These are phyloP conservation scores for Achaetomiella virescens DNA, from an alignment of 495 filamentous ascomycete genomes.

Conservation along the genomic window DNA sequence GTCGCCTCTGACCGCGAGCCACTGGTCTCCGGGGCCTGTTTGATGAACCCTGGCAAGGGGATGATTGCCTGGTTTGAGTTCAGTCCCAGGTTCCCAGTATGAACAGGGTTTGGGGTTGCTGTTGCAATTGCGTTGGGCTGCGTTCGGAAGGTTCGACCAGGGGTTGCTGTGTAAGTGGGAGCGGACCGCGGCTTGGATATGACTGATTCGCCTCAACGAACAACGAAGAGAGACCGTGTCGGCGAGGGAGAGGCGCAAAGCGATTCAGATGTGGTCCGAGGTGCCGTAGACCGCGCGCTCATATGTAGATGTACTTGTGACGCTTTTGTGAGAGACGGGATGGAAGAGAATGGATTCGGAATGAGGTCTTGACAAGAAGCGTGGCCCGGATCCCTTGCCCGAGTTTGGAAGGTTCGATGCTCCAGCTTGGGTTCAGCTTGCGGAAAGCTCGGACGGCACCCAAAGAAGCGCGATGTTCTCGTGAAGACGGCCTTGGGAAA, in stretches of 20 bases:
- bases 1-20: neutral
- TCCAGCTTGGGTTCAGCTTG: no score
- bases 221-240: neutral
- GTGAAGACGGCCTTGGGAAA: no score
- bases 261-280: neutral
- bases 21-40: neutral
- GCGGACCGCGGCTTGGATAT: slow-evolving; percentile 4
- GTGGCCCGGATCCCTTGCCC: no score
- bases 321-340: no score
- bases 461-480: no score
- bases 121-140: slow-evolving; percentile 5
- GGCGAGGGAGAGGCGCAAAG: no score
- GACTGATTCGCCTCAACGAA: slow-evolving; percentile 5
- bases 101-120: neutral
- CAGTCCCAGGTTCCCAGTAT: neutral
- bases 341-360: no score
- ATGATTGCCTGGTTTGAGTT: neutral
- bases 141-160: slow-evolving; percentile 11
- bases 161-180: slow-evolving; percentile 11
- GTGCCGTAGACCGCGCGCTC: no score
- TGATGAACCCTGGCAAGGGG: neutral
- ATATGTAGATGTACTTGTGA: no score
- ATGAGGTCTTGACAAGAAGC: no score
- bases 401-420: no score
- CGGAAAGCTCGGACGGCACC: no score